Base-by-base conservation (phyloP, 2,329 filamentous ascomycete genomes). In the Botryotinia convoluta region DNA sequence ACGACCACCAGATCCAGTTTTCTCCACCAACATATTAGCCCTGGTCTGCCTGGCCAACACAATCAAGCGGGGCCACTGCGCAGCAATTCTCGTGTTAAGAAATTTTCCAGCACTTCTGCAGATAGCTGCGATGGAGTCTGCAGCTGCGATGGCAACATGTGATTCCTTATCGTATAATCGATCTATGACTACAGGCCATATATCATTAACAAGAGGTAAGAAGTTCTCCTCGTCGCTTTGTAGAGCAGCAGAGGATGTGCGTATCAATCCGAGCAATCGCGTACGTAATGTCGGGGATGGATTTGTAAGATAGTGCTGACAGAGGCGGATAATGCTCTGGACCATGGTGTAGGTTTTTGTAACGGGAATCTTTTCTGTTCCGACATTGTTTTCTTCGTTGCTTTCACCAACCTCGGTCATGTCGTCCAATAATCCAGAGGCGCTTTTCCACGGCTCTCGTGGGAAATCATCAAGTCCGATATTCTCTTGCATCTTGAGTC, bases 251-350 rank as follows among this genome's bases (percentile, higher is more conserved):
- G 92, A 88, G 4, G 94, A 91, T 0, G 90, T 93, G 39, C 87
- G 84, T 20, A 98, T 87, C 9, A 98, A 89, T 26, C 89, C 88
- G 16, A 99, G 88, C 5, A 99, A 87, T 0, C 92, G 93, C 44
- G 90, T 90, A 59, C 95, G 91, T 14, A 99, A 87, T 18, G 89
- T 88, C 0, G 95, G 90, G 0, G 94, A 95, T 0, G 93, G 91
- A 0, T 94, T 95, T 9, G 95, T 94, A 18, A 99, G 88, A 82
- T 98, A 96, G 80, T 97, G 91, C 79, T 97, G 95, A 8, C 94
- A 95, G 1, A 97, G 89, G 67, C 89, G 88, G 37, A 94, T 90
- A 73, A 99, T 96, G 73, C 91, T 91, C 48, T 94, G 87, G 5
- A 98, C 88, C 18, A 98, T 87, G n/a, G 86, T 86, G 81, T 97